phyloP scores from a whole-genome alignment of 305 asterid genomes.

The Caryopteris hybrid region DNA sequence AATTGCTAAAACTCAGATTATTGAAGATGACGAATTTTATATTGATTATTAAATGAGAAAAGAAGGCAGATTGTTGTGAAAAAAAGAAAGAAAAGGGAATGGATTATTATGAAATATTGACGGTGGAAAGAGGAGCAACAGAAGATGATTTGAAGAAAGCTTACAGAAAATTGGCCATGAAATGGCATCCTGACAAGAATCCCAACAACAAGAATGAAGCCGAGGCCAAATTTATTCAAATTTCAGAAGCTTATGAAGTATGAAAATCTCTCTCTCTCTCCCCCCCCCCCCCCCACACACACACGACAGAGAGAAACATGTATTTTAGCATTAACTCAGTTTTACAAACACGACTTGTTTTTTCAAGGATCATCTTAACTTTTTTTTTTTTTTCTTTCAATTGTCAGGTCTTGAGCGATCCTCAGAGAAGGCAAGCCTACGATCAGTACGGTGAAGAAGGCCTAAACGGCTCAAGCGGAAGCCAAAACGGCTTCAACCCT shows the following conservation, averaged over 20 bases:
- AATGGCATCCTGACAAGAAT: slow-evolving; percentile 99
- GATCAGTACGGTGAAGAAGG: slow-evolving; percentile 85
- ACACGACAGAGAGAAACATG: too few species aligned
- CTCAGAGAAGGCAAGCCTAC: slow-evolving; percentile 65
- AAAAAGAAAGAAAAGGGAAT: slow-evolving; percentile 43
- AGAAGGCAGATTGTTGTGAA: not conserved
- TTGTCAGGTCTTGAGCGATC: slow-evolving; percentile 70
- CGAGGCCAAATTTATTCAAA: slow-evolving; percentile 83
- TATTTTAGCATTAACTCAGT: too few species aligned
- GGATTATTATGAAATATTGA: slow-evolving; percentile 73
- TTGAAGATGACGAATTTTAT: not conserved
- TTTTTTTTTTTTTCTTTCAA: not conserved
- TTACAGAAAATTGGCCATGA: slow-evolving; percentile 89
- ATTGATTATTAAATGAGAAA: not conserved
- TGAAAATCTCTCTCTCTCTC: too few species aligned
- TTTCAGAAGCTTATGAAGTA: slow-evolving; percentile 93
- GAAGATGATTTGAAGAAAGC: slow-evolving; percentile 93
- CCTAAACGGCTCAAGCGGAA: slow-evolving; percentile 53
- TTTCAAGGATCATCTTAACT: too few species aligned
- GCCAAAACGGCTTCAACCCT: slow-evolving; percentile 57
- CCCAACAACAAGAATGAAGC: slow-evolving; percentile 80
- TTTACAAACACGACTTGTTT: too few species aligned
- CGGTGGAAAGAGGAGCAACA: slow-evolving; percentile 64
- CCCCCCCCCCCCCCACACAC: too few species aligned
- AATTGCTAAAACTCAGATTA: not conserved